These are phyloP conservation scores for Cronartium quercuum DNA, from an alignment of 1,284 basidiomycete species.

Conservation along the genomic window DNA sequence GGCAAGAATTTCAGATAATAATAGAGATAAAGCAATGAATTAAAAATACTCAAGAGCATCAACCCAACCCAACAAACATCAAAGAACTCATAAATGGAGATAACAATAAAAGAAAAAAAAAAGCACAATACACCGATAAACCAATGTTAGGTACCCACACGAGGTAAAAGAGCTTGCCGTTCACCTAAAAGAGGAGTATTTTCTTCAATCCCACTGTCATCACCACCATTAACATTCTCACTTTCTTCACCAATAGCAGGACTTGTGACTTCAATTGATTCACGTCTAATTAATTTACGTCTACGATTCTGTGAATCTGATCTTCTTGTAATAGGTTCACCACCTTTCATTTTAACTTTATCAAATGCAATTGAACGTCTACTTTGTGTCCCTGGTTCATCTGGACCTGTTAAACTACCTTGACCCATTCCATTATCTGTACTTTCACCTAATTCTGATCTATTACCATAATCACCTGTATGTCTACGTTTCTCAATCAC, in stretches of 20 bases:
- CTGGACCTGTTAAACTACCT: background rate
- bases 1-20: no score
- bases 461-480: background rate
- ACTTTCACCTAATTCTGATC: slow-evolving; percentile 25
- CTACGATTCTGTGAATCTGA: slow-evolving; percentile 11
- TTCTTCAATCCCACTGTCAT: background rate
- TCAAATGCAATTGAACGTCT: slow-evolving; percentile 26
- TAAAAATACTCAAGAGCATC: no score
- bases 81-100: no score
- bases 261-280: background rate
- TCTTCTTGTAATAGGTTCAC: background rate
- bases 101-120: background rate
- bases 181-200: background rate
- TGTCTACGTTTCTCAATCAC: slow-evolving; percentile 38
- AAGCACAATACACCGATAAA: background rate
- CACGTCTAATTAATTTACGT: background rate
- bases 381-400: background rate
- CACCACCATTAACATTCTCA: background rate
- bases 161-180: background rate
- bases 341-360: slow-evolving; percentile 31
- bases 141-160: background rate
- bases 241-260: background rate
- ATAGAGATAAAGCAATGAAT: no score
- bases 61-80: no score
- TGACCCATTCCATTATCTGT: background rate